Evolutionary conservation across 2,329 filamentous ascomycete genomes (phyloP).

Genomic region (Fusarium nurragi): DNA sequence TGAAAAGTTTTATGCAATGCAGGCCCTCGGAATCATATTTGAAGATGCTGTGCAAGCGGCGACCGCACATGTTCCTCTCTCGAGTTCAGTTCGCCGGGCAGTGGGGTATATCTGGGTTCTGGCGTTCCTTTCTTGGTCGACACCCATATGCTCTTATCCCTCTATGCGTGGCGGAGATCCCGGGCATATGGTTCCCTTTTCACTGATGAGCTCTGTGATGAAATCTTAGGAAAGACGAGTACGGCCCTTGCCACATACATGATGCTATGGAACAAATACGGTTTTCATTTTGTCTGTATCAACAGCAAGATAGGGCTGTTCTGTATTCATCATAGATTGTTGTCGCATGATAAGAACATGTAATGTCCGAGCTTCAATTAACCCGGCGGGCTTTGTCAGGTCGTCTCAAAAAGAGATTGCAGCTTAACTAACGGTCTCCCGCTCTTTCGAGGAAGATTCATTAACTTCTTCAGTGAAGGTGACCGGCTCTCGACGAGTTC

Average conservation of each 20-base stretch:
- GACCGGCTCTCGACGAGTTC: constrained; percentile 50
- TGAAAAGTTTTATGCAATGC: background rate
- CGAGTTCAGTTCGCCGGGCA: background rate
- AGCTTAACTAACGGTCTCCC: background rate
- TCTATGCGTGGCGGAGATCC: background rate
- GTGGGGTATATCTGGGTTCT: background rate
- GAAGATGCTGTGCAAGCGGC: background rate
- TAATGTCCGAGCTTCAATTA: too few relatives aligned
- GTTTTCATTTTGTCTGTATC: too few relatives aligned
- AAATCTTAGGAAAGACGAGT: background rate
- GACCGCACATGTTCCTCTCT: fast-evolving
- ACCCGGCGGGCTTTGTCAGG: too few relatives aligned
- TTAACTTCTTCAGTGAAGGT: constrained; percentile 32
- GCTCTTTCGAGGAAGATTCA: fast-evolving
- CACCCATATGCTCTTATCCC: background rate
- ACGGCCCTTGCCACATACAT: too few relatives aligned
- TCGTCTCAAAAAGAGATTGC: too few relatives aligned
- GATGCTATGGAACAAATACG: too few relatives aligned
- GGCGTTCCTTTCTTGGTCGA: background rate
- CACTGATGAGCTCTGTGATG: background rate
- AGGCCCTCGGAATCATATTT: background rate
- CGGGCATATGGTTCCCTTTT: constrained; percentile 1
- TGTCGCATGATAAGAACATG: too few relatives aligned
- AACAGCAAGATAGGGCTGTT: too few relatives aligned
- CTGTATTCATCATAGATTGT: too few relatives aligned